phyloP scores from a whole-genome alignment of 257 asterid genomes.

The Fraxinus excelsior region DNA sequence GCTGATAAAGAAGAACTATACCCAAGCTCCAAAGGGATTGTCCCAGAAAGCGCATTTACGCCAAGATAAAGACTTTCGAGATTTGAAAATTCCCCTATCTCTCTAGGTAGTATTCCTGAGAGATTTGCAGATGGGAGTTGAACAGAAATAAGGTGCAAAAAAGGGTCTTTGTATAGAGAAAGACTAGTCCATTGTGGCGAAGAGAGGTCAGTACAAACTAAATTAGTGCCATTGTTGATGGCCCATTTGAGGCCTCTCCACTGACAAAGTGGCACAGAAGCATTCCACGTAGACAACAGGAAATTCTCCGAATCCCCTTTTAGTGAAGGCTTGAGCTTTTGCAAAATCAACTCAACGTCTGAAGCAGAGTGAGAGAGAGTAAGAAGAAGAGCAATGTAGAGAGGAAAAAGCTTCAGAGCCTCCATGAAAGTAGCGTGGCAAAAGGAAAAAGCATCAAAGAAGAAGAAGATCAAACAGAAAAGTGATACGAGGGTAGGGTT shows the following conservation, averaged over 20 bases:
- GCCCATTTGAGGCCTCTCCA: slow-evolving; percentile 96
- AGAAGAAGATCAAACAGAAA: slow-evolving; percentile 16
- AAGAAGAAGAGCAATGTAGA: slow-evolving; percentile 35
- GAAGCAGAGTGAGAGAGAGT: slow-evolving; percentile 46
- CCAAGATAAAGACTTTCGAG: slow-evolving; percentile 73
- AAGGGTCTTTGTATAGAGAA: slow-evolving; percentile 49
- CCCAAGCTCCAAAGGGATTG: slow-evolving; percentile 88
- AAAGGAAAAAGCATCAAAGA: slow-evolving; percentile 22
- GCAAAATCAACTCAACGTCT: slow-evolving; percentile 70
- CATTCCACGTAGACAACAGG: slow-evolving; percentile 77
- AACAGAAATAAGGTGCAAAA: slow-evolving; percentile 66
- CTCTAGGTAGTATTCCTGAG: slow-evolving; percentile 81
- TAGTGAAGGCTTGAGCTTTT: slow-evolving; percentile 70
- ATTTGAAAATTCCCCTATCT: slow-evolving; percentile 70
- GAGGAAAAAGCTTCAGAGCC: slow-evolving; percentile 41
- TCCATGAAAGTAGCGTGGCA: slow-evolving; percentile 52
- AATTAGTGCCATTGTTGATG: slow-evolving; percentile 53
- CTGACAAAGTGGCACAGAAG: slow-evolving; percentile 78
- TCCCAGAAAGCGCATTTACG: slow-evolving; percentile 68
- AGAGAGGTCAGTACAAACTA: slow-evolving; percentile 63
- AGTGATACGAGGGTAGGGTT: neutral
- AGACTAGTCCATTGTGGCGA: slow-evolving; percentile 75
- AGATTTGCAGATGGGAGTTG: slow-evolving; percentile 93
- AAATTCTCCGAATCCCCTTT: slow-evolving; percentile 71
- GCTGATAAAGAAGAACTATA: slow-evolving; percentile 74